Conservation (phyloP, 2,329 filamentous ascomycete genomes). For the Penicillium glabrum region DNA sequence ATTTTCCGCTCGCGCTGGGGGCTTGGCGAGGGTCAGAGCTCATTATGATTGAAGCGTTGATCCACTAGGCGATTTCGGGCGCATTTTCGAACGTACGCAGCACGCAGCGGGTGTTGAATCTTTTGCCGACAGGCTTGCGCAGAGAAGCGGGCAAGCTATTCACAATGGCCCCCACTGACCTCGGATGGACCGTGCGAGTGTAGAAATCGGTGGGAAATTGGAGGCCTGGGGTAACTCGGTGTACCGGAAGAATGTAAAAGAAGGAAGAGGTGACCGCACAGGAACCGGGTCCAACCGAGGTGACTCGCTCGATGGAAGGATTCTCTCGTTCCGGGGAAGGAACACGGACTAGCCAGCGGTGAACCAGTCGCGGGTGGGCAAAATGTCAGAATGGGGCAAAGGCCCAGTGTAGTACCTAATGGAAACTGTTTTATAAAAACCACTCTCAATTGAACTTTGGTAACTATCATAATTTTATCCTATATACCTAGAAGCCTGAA, state of each 20-base stretch:
- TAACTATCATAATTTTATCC: neutral
- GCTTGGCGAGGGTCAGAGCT: constrained; percentile 34
- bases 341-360: constrained; percentile 16
- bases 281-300: constrained; percentile 1
- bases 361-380: constrained; percentile 17
- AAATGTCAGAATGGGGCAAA: constrained; percentile 13
- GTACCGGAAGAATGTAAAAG: constrained; percentile 3
- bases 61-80: constrained; percentile 24
- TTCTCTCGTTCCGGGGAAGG: constrained; percentile 16
- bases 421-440: neutral
- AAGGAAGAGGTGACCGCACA: neutral
- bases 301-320: neutral
- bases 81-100: constrained; percentile 29
- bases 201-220: neutral
- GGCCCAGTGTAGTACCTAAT: neutral
- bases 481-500: neutral
- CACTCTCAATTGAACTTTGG: neutral
- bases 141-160: constrained; percentile 12
- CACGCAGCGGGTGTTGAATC: constrained; percentile 21
- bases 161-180: constrained; percentile 6
- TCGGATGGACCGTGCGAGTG: constrained; percentile 1
- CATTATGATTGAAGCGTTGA: constrained; percentile 30
- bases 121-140: constrained; percentile 29
- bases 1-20: constrained; percentile 28
- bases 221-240: neutral